Conservation (phyloP, 768 basidiomycete species). For the Coprinopsis strossmayeri region DNA sequence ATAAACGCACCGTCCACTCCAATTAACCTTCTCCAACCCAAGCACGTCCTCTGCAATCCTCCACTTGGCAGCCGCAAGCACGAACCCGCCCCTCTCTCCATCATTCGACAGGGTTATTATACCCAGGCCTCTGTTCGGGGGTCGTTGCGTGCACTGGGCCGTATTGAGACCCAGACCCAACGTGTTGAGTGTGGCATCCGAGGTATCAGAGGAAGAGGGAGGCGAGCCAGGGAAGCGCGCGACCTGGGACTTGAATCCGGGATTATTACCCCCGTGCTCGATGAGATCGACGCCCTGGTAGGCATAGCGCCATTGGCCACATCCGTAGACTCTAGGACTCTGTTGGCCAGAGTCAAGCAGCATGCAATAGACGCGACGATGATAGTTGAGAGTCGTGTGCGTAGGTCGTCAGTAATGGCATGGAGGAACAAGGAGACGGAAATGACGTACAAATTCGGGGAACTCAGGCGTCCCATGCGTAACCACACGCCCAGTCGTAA, state of each 20-base stretch:
- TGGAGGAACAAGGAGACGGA: not conserved
- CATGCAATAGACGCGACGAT: not conserved
- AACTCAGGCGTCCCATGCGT: slow-evolving; percentile 26
- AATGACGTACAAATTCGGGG: slow-evolving; percentile 27
- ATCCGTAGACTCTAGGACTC: slow-evolving; percentile 34
- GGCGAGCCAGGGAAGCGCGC: slow-evolving; percentile 22
- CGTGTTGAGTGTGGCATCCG: too few relatives aligned
- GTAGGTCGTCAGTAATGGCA: not conserved
- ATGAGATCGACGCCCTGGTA: slow-evolving; percentile 36
- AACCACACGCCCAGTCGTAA: slow-evolving; percentile 29
- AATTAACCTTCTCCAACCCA: slow-evolving; percentile 25
- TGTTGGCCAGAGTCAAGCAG: slow-evolving; percentile 9
- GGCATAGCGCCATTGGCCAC: slow-evolving; percentile 31
- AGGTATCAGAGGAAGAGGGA: too few relatives aligned
- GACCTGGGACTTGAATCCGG: slow-evolving; percentile 27
- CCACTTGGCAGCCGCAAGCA: slow-evolving; percentile 31
- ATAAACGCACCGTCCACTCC: slow-evolving; percentile 20
- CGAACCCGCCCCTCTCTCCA: slow-evolving; percentile 22
- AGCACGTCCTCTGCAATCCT: slow-evolving; percentile 30
- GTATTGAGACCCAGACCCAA: not conserved
- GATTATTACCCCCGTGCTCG: slow-evolving; percentile 37
- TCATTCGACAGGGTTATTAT: slow-evolving; percentile 36
- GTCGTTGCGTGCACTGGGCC: not conserved
- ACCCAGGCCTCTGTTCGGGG: slow-evolving; percentile 17
- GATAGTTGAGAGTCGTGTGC: not conserved